Evolutionary conservation across 441 rosid genomes (phyloP), one percentile per base, ranked within the genome.

Genomic region (Corymbia calophylla): DNA sequence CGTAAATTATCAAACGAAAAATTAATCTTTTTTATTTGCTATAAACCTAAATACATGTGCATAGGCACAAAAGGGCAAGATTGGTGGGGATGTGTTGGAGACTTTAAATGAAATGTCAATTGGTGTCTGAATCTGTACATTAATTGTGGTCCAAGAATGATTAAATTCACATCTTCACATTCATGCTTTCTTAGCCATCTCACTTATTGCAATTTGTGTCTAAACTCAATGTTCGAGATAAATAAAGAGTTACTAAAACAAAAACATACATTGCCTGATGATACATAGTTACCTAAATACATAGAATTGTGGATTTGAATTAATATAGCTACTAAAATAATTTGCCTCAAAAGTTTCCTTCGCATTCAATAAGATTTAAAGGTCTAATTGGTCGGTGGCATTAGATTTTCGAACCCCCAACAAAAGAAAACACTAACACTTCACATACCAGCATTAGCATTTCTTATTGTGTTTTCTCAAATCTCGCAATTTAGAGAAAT

Each of bases 341-440:
- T 44, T 77, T 1, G 2, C 51, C 51, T 11, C 18, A 21, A 7
- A 4, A 6, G 9, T 44, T 44, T 77, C 3, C 1, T 23, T 77
- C 18, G 1, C n/a, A 12, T 39, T 23, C 4, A 1, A 6, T 77
- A 23, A 77, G n/a, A 77, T 11, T 73, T 21, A 39, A 3, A 70
- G 81, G 10, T 35, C 47, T 6, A 73, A 39, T 73, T 19, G 0
- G 4, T 19, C 1, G 4, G 0, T 21, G 14, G 7, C 15, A 0
- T 70, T 12, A 4, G 25, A 35, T 32, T 35, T 35, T 9, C 48
- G 3, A 18, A 18, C 25, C 48, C 81, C 23, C 8, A 10, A 1
- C 1, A 0, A 31, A 16, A 66, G 19, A 70, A 68, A 31, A 9
- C 2, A 66, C 44, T 70, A 11, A 19, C 81, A 18, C 48, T 70